These are phyloP conservation scores for Wallacemonas sp. DNA, from an alignment of 208 protist genomes.

Conservation along the genomic window DNA sequence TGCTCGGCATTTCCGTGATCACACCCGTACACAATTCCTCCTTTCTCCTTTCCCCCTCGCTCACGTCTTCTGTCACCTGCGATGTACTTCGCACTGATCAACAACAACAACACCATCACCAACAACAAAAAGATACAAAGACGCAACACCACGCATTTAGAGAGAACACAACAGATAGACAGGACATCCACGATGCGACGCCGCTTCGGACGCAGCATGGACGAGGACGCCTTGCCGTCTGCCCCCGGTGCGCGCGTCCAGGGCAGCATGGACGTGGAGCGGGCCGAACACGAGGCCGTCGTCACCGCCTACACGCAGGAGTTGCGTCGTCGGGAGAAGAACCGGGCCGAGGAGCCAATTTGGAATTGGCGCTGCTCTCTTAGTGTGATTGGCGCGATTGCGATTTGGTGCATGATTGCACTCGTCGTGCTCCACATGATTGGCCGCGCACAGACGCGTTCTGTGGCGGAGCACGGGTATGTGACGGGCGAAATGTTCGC, in stretches of 20 bases:
- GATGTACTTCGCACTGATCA: too few species aligned
- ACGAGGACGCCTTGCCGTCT: not conserved
- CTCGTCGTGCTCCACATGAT: slow-evolving; percentile 17
- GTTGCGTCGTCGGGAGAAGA: not conserved
- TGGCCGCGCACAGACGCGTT: not conserved
- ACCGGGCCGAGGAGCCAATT: not conserved
- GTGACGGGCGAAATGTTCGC: slow-evolving; percentile 1
- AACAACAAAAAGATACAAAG: not conserved
- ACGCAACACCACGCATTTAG: not conserved
- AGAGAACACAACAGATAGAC: too few species aligned
- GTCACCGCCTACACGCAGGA: slow-evolving; percentile 13
- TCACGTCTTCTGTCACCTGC: too few species aligned
- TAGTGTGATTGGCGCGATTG: slow-evolving; percentile 10
- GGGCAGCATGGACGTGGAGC: not conserved
- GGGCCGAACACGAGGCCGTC: not conserved
- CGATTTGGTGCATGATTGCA: slow-evolving; percentile 12
- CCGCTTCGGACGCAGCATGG: not conserved
- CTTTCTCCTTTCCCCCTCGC: too few species aligned
- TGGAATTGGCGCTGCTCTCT: slow-evolving; percentile 14
- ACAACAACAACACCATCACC: too few species aligned
- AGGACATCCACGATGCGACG: slow-evolving; percentile 13
- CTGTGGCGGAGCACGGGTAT: not conserved
- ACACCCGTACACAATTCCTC: too few species aligned
- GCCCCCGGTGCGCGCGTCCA: not conserved
- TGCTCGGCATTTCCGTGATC: too few species aligned